Evolutionary conservation across 2,329 filamentous ascomycete species (phyloP).

Genomic region (Scedosporium boydii): DNA sequence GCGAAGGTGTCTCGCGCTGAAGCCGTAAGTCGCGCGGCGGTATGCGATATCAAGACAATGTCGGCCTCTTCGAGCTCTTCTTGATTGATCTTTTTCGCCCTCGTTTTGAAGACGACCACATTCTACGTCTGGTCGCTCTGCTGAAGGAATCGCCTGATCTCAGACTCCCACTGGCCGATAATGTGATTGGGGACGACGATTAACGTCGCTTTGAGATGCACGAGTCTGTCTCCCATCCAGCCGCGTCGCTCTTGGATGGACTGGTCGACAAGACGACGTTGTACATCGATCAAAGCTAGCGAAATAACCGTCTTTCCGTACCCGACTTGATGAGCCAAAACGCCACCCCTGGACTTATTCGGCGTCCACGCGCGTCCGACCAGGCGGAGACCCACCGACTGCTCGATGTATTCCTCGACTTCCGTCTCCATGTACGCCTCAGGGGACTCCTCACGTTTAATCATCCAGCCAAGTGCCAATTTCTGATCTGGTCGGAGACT

Average conservation of each 20-base stretch:
- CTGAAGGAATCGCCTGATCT: conserved; percentile 23
- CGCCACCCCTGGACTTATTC: conserved; percentile 23
- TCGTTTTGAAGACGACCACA: conserved; percentile 17
- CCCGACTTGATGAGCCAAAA: conserved; percentile 33
- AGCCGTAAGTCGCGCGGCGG: conserved; percentile 8
- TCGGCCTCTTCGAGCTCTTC: conserved; percentile 18
- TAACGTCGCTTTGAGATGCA: conserved; percentile 24
- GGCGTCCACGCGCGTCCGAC: conserved; percentile 19
- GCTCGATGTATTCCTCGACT: conserved; percentile 25
- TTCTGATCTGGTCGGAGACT: conserved; percentile 14
- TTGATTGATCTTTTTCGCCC: conserved; percentile 4
- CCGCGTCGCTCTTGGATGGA: conserved; percentile 12
- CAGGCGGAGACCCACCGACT: conserved; percentile 22
- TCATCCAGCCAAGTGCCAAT: conserved; percentile 17
- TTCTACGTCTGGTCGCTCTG: conserved; percentile 3
- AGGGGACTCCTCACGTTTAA: conserved; percentile 13
- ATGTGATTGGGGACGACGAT: conserved; percentile 30
- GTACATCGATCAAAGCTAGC: conserved; percentile 25
- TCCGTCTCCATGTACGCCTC: conserved; percentile 24
- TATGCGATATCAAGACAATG: conserved; percentile 25
- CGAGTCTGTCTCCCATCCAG: conserved; percentile 4
- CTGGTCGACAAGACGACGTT: conserved; percentile 12
- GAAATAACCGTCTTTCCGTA: conserved; percentile 34
- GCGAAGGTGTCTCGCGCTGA: conserved; percentile 7
- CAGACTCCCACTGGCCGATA: conserved; percentile 26